Conservation (phyloP, 768 basidiomycete genomes). For the Hygrophorus pudorinus region DNA sequence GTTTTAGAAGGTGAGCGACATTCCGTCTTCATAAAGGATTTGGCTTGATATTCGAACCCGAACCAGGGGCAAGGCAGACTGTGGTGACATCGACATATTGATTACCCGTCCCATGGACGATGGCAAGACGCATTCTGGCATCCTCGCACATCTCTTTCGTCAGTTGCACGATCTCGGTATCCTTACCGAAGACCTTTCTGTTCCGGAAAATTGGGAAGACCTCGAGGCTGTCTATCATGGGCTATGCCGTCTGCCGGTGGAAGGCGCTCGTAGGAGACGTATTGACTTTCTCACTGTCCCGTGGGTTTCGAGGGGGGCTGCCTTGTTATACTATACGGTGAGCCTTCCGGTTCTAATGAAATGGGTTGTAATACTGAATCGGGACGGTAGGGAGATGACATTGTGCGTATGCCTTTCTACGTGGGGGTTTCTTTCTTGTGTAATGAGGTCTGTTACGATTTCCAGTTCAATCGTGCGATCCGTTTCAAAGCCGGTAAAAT, state of each 20-base stretch:
- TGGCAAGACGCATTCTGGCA: conserved; percentile 67
- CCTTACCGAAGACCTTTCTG: conserved; percentile 70
- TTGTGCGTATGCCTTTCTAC: conserved; percentile 39
- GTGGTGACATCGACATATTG: conserved; percentile 88
- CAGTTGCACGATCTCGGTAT: conserved; percentile 48
- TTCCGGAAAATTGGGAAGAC: conserved; percentile 56
- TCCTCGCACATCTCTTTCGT: conserved; percentile 32
- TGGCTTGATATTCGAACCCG: not conserved
- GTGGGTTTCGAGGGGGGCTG: conserved; percentile 70
- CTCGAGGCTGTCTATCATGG: conserved; percentile 79
- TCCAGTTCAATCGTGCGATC: conserved; percentile 84
- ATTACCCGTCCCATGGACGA: conserved; percentile 69
- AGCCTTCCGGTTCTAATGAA: conserved; percentile 13
- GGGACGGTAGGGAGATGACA: conserved; percentile 66
- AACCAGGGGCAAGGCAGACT: conserved; percentile 63
- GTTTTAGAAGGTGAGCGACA: conserved; percentile 55
- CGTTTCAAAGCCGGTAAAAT: conserved; percentile 72
- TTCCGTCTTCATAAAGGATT: conserved; percentile 1
- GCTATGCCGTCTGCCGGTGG: conserved; percentile 48
- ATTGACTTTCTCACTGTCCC: conserved; percentile 85
- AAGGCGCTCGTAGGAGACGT: conserved; percentile 44
- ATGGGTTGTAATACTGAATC: not conserved
- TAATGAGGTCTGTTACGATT: not conserved
- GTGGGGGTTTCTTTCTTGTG: conserved; percentile 2
- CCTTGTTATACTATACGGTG: conserved; percentile 87